Percentiles rank a stretch among this genome's conserved stretches.
Conservation (phyloP, 2,329 filamentous ascomycete genomes). For the Sarocladium brachiariae region DNA sequence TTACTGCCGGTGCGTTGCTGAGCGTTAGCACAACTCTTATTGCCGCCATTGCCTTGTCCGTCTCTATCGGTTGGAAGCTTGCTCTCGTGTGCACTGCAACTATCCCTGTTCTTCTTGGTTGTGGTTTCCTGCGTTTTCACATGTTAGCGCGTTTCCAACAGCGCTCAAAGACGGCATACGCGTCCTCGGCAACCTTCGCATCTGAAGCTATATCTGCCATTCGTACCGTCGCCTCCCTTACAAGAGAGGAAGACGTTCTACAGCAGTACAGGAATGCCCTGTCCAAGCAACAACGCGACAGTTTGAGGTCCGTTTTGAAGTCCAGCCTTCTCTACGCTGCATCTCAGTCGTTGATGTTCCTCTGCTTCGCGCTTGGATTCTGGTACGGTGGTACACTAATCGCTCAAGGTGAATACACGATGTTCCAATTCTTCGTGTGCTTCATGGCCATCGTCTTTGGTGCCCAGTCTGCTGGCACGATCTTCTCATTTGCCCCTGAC, state of each 20-base stretch:
- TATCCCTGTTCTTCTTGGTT: constrained; percentile 69
- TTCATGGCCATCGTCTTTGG: constrained; percentile 87
- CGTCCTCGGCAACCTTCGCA: constrained; percentile 75
- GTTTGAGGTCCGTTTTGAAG: constrained; percentile 66
- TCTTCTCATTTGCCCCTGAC: constrained; percentile 85
- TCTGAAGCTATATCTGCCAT: constrained; percentile 93
- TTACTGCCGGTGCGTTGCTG: constrained; percentile 79
- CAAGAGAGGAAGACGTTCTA: constrained; percentile 77
- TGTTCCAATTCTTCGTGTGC: constrained; percentile 89
- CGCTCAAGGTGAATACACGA: constrained; percentile 59
- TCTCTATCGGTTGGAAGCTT: constrained; percentile 82
- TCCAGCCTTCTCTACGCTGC: constrained; percentile 76
- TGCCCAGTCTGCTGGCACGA: constrained; percentile 81
- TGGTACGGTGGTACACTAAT: constrained; percentile 85
- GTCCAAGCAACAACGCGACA: constrained; percentile 57
- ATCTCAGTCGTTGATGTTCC: constrained; percentile 77
- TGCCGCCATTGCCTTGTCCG: constrained; percentile 60
- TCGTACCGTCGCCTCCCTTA: constrained; percentile 85
- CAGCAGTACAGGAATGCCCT: constrained; percentile 62
- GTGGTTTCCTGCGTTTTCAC: constrained; percentile 84
- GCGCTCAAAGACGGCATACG: constrained; percentile 73
- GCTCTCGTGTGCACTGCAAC: constrained; percentile 74
- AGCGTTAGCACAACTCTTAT: constrained; percentile 75
- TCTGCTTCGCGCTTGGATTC: constrained; percentile 81
- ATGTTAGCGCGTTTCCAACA: constrained; percentile 73